A percentile compares a stretch with the other conserved stretches of the same genome.
These are phyloP conservation scores for Podila epigama DNA, from an alignment of 192 early-diverging fungal species.

Conservation along the genomic window DNA sequence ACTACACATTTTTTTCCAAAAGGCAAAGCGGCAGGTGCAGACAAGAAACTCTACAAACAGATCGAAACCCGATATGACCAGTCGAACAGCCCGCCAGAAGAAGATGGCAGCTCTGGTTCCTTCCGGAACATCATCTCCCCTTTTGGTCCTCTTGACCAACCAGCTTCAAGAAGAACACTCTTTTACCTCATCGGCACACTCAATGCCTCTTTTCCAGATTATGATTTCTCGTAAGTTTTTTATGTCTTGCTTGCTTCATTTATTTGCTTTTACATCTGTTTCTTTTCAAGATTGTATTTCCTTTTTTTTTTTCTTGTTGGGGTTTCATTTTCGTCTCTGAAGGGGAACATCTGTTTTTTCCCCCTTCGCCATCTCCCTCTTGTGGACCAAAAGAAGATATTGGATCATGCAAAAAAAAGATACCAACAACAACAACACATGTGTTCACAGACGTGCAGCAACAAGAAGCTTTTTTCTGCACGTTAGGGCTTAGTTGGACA, in stretches of 20 bases:
- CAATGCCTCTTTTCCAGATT: conserved; percentile 96
- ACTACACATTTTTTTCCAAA: too few species aligned
- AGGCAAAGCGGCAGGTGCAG: conserved; percentile 94
- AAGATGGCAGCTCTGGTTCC: conserved; percentile 57
- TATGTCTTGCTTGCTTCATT: background rate
- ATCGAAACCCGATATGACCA: conserved; percentile 87
- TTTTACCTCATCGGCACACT: conserved; percentile 96
- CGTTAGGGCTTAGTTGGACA: too few species aligned
- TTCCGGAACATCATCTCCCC: conserved; percentile 78
- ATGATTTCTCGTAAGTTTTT: conserved; percentile 87
- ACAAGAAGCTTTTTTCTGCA: too few species aligned
- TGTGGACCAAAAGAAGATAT: too few species aligned
- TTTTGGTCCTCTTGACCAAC: conserved; percentile 89
- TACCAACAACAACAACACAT: too few species aligned
- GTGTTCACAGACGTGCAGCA: too few species aligned
- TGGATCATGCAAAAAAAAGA: too few species aligned
- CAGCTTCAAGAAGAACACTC: conserved; percentile 85
- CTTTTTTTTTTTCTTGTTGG: background rate
- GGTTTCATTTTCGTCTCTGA: too few species aligned
- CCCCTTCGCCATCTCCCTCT: too few species aligned
- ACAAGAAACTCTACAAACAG: conserved; percentile 91
- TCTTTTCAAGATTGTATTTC: background rate
- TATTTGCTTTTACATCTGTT: background rate
- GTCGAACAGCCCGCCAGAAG: conserved; percentile 71
- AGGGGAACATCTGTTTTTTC: too few species aligned